A percentile compares a stretch with the other conserved stretches of the same genome.
Conservation (phyloP, 2,329 filamentous ascomycete species). For the Aspergillus sp. region DNA sequence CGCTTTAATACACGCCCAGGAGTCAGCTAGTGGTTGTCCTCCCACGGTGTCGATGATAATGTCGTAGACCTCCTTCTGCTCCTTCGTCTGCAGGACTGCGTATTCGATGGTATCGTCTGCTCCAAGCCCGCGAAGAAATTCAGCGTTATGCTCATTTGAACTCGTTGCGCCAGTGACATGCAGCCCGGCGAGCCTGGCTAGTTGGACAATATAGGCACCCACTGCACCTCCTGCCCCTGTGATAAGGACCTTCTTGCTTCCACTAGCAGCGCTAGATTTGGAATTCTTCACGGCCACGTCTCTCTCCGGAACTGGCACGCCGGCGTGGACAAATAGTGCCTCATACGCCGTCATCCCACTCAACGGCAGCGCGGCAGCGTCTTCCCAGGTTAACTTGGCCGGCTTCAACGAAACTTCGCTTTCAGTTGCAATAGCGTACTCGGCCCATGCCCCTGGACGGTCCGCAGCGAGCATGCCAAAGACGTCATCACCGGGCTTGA, state of each 20-base stretch:
- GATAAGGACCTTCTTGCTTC: constrained; percentile 28
- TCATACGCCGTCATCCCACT: constrained; percentile 33
- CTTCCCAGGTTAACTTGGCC: constrained; percentile 16
- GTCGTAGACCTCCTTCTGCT: constrained; percentile 15
- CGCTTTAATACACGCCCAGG: constrained; percentile 22
- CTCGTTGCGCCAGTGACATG: constrained; percentile 37
- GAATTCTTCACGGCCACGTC: background rate
- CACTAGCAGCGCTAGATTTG: too few relatives aligned
- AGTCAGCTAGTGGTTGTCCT: constrained; percentile 19
- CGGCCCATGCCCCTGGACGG: constrained; percentile 26
- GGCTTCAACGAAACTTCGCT: constrained; percentile 28
- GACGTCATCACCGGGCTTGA: constrained; percentile 28
- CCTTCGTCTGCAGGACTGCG: constrained; percentile 7
- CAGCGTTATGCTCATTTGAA: constrained; percentile 33
- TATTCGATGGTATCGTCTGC: constrained; percentile 44
- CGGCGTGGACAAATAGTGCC: constrained; percentile 31
- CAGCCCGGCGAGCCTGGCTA: constrained; percentile 33
- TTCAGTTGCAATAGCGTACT: constrained; percentile 24
- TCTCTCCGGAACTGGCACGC: background rate
- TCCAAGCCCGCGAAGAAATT: constrained; percentile 36
- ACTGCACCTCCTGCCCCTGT: constrained; percentile 41
- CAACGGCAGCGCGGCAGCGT: constrained; percentile 29
- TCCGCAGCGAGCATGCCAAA: constrained; percentile 27
- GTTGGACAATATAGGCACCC: constrained; percentile 40
- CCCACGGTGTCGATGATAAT: constrained; percentile 30